Evolutionary conservation across 2,329 filamentous ascomycete genomes (phyloP).

Genomic region (Blastomyces emzantsi): DNA sequence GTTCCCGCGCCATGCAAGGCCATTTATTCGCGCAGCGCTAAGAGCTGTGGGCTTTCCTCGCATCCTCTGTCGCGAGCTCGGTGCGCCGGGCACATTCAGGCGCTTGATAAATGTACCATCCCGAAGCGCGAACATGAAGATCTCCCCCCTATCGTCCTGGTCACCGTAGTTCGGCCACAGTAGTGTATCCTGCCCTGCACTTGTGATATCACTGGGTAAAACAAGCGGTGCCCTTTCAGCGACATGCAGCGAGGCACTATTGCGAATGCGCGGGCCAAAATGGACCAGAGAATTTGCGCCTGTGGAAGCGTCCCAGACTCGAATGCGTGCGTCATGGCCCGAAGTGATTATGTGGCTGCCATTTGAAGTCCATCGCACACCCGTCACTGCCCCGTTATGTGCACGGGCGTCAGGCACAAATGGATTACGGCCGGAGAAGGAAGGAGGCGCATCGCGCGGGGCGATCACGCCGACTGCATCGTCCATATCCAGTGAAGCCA

Average conservation of each 20-base stretch:
- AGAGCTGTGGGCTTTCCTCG: constrained; percentile 38
- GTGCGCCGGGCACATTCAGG: constrained; percentile 54
- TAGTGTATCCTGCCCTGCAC: constrained; percentile 54
- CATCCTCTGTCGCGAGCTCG: constrained; percentile 28
- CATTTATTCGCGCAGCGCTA: constrained; percentile 58
- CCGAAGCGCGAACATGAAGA: constrained; percentile 70
- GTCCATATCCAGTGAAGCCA: constrained; percentile 75
- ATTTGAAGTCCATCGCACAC: constrained; percentile 73
- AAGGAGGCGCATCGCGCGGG: constrained; percentile 24
- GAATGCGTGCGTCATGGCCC: constrained; percentile 73
- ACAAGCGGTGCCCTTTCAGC: constrained; percentile 54
- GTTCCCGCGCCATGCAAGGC: constrained; percentile 65
- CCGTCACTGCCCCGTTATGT: constrained; percentile 75
- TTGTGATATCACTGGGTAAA: constrained; percentile 51
- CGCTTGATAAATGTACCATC: constrained; percentile 64
- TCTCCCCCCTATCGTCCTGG: constrained; percentile 55
- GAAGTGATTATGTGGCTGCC: constrained; percentile 67
- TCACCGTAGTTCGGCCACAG: constrained; percentile 72
- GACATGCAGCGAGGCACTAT: constrained; percentile 50
- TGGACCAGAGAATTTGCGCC: constrained; percentile 81
- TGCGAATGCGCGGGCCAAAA: constrained; percentile 75
- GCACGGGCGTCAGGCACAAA: constrained; percentile 47
- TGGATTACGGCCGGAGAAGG: constrained; percentile 29
- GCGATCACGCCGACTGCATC: constrained; percentile 61
- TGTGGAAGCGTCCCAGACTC: constrained; percentile 74